Conservation (phyloP, 495 filamentous ascomycete genomes). For the Ascobolus immersus region DNA sequence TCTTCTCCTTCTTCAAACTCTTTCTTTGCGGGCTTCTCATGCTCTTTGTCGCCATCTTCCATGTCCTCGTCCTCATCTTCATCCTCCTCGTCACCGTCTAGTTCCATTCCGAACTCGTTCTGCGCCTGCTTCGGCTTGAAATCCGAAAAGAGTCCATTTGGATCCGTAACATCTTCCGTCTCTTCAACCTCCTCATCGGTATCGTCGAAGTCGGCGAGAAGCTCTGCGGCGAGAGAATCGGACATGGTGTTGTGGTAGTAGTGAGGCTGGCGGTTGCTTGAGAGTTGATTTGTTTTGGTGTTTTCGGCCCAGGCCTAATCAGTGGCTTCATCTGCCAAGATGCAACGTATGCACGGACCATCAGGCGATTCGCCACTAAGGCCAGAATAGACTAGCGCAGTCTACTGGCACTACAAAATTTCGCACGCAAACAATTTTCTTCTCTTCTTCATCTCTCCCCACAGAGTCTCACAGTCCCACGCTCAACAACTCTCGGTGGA, state of each 20-base stretch:
- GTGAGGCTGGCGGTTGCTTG: too few species aligned
- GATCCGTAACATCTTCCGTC: conserved; percentile 12
- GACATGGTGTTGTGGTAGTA: conserved; percentile 29
- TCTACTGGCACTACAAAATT: too few species aligned
- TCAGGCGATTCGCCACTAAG: too few species aligned
- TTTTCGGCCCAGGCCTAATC: too few species aligned
- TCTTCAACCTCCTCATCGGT: conserved; percentile 26
- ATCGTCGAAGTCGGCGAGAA: conserved; percentile 75
- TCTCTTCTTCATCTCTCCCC: too few species aligned
- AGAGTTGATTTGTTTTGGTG: too few species aligned
- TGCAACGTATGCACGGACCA: too few species aligned
- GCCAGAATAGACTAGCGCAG: too few species aligned
- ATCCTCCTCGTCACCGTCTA: conserved; percentile 25
- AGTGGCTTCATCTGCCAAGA: too few species aligned
- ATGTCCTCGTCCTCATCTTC: conserved; percentile 24
- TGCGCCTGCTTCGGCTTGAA: conserved; percentile 7
- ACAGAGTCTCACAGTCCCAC: too few species aligned
- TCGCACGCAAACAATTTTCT: too few species aligned
- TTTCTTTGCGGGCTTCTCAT: conserved; percentile 4
- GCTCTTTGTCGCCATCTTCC: conserved; percentile 26
- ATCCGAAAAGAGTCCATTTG: conserved; percentile 5
- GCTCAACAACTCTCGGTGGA: too few species aligned
- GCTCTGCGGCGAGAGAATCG: conserved; percentile 44
- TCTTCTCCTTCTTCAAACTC: conserved; percentile 28
- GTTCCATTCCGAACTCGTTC: conserved; percentile 17